A percentile compares a stretch with the other conserved stretches of the same genome.
Evolutionary conservation across 305 asterid species (phyloP).

Genomic region (Rubia tinctorum): DNA sequence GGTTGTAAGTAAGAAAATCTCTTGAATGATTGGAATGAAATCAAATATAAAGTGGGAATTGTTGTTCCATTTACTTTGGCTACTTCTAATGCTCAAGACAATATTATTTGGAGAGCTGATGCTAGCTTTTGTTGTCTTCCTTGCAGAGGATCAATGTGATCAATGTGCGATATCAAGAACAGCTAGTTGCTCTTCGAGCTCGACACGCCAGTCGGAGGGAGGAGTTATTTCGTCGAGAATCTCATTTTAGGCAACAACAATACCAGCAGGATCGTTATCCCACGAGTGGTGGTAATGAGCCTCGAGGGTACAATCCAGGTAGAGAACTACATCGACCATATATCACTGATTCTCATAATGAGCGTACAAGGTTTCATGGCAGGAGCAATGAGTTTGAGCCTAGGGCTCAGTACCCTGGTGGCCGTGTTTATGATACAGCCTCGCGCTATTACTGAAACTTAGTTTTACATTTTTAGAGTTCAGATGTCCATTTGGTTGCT

Average conservation of each 20-base stretch:
- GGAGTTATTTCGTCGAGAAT: conserved; percentile 45
- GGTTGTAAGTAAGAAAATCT: too few species aligned
- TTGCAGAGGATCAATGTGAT: conserved; percentile 70
- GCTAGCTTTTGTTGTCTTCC: not conserved
- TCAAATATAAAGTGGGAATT: too few species aligned
- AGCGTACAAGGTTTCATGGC: conserved; percentile 43
- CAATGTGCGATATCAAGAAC: conserved; percentile 74
- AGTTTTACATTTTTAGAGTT: not conserved
- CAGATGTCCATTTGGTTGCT: not conserved
- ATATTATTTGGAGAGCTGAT: conserved; percentile 9
- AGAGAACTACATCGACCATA: conserved; percentile 35
- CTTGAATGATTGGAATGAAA: too few species aligned
- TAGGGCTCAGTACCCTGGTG: conserved; percentile 69
- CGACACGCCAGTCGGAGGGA: conserved; percentile 68
- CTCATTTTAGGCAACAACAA: too few species aligned
- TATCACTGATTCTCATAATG: conserved; percentile 57
- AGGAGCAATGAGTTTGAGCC: conserved; percentile 69
- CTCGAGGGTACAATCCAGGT: too few species aligned
- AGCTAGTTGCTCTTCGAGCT: conserved; percentile 65
- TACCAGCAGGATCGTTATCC: conserved; percentile 67
- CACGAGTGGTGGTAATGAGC: conserved; percentile 11
- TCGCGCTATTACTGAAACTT: conserved; percentile 49
- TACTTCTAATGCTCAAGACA: not conserved
- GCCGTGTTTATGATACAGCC: conserved; percentile 61
- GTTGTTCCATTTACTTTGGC: not conserved